Evolutionary conservation across 2,329 filamentous ascomycete genomes (phyloP), one percentile per base, ranked within the genome.

Genomic region (Acrocalymma vagum): DNA sequence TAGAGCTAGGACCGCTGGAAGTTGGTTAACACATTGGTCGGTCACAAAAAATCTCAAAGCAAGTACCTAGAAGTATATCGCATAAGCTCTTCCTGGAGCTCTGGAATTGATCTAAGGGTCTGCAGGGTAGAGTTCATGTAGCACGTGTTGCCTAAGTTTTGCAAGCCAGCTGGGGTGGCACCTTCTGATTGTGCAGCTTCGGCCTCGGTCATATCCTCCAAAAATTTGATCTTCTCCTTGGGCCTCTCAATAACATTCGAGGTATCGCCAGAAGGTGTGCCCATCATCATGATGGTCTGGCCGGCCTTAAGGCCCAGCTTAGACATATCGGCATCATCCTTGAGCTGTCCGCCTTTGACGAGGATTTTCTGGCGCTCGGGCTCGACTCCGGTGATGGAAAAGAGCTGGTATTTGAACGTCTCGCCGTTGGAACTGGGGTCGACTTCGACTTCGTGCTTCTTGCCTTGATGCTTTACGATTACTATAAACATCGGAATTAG

Each of bases 51-150:
- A 15, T 4, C 1, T 7, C 16, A 20, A n/a, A 9, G 11, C 2
- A 3, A 29, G 62, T 63, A 72, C 69, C 62, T 67, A 34, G 64
- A 50, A 26, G 59, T 79, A 58, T 89, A 95, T 31, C 79, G 83
- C 45, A 76, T 65, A 29, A 99, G 79, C 56, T 90, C 83, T 23
- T 89, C 79, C 63, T 96, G 90, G 23, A 99, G 82, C 74, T 99
- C 94, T 7, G 94, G 94, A 45, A 99, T 90, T 37, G 87, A 81
- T 48, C 89, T 85, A 53, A 99, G 77, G 4, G 90, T 87, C 71
- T 99, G 95, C n/a, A 99, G 79, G 0, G 93, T 96, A 33, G 94
- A 94, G 78, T 99, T 99, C 63, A 97, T 85, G 69, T 99, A 99
- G 77, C 94, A 99, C 4, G 95, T 99, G 72, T 99, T 99, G 58